These are phyloP conservation scores for Ascomycota sp. DNA, from an alignment of 2,329 filamentous ascomycete genomes.

Conservation along the genomic window DNA sequence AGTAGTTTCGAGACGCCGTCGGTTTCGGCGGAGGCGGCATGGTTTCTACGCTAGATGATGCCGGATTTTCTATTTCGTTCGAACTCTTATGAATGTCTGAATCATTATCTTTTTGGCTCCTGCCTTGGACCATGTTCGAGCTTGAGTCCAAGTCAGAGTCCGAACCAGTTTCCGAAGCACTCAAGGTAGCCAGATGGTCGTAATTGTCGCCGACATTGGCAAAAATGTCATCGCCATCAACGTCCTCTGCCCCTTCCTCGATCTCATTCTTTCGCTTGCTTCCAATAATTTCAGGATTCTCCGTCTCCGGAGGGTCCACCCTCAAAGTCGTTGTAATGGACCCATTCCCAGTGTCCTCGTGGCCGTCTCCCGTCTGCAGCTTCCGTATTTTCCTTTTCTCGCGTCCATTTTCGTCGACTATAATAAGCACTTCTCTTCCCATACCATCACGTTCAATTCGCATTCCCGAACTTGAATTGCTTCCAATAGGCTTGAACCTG, in stretches of 20 bases:
- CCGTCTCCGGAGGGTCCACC: conserved; percentile 41
- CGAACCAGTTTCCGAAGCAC: conserved; percentile 21
- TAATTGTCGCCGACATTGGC: conserved; percentile 47
- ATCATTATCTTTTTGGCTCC: no score
- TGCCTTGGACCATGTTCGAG: conserved; percentile 7
- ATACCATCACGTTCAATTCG: conserved; percentile 40
- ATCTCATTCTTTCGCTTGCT: conserved; percentile 17
- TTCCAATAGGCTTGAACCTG: conserved; percentile 45
- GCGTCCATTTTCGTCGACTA: conserved; percentile 44
- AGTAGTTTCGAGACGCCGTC: conserved; percentile 34
- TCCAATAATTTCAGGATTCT: conserved; percentile 37
- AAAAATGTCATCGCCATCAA: conserved; percentile 30
- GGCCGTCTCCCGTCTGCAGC: conserved; percentile 18
- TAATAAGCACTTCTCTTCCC: conserved; percentile 43
- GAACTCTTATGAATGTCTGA: background rate
- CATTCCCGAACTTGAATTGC: conserved; percentile 28
- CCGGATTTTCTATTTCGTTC: conserved; percentile 1
- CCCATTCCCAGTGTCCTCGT: conserved; percentile 16
- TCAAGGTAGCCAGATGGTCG: conserved; percentile 41
- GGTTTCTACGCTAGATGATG: conserved; percentile 4
- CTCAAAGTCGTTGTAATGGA: conserved; percentile 34
- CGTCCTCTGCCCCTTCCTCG: conserved; percentile 29
- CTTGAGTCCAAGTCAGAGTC: conserved; percentile 16
- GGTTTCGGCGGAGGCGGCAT: conserved; percentile 27
- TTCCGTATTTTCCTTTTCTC: conserved; percentile 45